Percentiles rank a stretch among this genome's conserved stretches.
phyloP scores from a whole-genome alignment of 306 rosid genomes.

The Erythrophleum fordii region DNA sequence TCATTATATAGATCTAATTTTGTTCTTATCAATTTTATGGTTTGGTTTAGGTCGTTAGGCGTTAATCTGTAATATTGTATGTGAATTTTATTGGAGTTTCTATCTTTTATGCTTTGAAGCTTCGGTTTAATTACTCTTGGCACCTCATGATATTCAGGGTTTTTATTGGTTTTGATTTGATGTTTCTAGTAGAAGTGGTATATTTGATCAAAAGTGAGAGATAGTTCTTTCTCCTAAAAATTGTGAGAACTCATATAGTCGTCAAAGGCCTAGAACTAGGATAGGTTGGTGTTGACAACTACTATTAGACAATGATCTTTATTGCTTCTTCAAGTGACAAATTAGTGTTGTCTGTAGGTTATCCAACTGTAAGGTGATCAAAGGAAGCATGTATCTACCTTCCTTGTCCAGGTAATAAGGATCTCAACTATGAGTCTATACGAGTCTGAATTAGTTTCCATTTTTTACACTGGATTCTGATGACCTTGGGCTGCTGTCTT shows the following conservation, averaged over 20 bases:
- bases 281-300: constrained; percentile 56
- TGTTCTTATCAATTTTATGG: background rate
- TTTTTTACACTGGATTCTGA: background rate
- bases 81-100: background rate
- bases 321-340: constrained; percentile 14
- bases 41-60: background rate
- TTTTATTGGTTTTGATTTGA: background rate
- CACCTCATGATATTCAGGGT: background rate
- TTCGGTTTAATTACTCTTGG: background rate
- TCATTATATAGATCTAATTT: background rate
- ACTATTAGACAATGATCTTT: background rate
- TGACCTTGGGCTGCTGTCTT: background rate
- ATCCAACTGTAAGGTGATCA: constrained; percentile 97
- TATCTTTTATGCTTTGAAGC: background rate
- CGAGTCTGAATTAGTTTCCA: background rate
- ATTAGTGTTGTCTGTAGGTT: constrained; percentile 54
- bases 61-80: background rate
- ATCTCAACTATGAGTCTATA: background rate
- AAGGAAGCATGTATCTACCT: constrained; percentile 63
- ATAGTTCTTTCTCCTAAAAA: background rate
- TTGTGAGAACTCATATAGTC: constrained; percentile 60
- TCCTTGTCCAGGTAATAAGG: constrained; percentile 70
- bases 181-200: background rate
- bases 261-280: constrained; percentile 94
- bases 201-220: background rate